phyloP scores from a whole-genome alignment of 2,329 filamentous ascomycete genomes.

The Chaetomium strumarium region DNA sequence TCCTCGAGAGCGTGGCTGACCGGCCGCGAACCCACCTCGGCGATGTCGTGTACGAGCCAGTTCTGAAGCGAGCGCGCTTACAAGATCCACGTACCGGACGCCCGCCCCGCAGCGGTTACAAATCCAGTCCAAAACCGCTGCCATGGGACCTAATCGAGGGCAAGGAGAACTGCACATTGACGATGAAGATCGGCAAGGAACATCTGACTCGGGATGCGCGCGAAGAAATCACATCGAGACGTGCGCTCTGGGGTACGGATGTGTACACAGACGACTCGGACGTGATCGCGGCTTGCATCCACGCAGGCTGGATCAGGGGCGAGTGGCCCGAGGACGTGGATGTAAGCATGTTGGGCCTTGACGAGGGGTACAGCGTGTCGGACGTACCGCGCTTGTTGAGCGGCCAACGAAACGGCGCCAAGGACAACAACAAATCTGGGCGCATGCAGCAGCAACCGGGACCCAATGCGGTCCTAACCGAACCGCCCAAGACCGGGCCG shows the following conservation, averaged over 20 bases:
- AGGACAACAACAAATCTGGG: background rate
- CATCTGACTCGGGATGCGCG: conserved; percentile 65
- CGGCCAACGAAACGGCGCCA: conserved; percentile 23
- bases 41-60: conserved; percentile 72
- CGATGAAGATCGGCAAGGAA: conserved; percentile 75
- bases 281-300: conserved; percentile 84
- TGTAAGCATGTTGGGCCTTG: conserved; percentile 56
- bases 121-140: conserved; percentile 61
- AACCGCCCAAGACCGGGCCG: conserved; percentile 55
- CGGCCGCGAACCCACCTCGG: conserved; percentile 75
- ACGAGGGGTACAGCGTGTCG: conserved; percentile 30
- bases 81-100: conserved; percentile 47
- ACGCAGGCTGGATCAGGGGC: conserved; percentile 85
- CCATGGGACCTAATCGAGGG: conserved; percentile 66
- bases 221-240: conserved; percentile 75
- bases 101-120: conserved; percentile 30
- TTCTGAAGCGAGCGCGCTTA: conserved; percentile 49
- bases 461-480: conserved; percentile 38
- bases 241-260: conserved; percentile 86
- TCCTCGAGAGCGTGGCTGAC: conserved; percentile 66
- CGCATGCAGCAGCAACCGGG: conserved; percentile 11
- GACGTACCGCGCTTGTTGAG: conserved; percentile 27
- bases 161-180: conserved; percentile 85
- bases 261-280: conserved; percentile 97
- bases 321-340: conserved; percentile 80